These are phyloP conservation scores for Saccharomycopsis oosterbeekiorum DNA, from an alignment of 805 yeast genomes.

Conservation along the genomic window DNA sequence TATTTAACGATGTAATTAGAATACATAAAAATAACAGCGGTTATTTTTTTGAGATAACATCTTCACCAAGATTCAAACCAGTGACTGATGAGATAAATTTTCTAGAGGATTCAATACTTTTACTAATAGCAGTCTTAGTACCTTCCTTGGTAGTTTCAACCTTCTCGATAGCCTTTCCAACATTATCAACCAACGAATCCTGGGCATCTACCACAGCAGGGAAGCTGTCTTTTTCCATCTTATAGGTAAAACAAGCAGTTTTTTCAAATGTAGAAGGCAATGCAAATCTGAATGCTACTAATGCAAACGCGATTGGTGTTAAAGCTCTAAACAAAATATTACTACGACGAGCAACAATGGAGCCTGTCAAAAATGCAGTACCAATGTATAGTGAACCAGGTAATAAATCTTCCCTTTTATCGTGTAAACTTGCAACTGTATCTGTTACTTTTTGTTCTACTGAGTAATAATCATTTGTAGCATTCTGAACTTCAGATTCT, in stretches of 20 bases:
- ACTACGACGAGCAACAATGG: slow-evolving; percentile 61
- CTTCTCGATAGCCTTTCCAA: slow-evolving; percentile 34
- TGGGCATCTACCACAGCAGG: slow-evolving; percentile 63
- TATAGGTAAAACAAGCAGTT: slow-evolving; percentile 47
- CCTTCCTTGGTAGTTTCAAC: slow-evolving; percentile 35
- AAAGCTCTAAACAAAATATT: slow-evolving; percentile 43
- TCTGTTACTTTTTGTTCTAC: slow-evolving; percentile 55
- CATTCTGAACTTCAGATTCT: slow-evolving; percentile 34
- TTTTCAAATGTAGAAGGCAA: slow-evolving; percentile 65
- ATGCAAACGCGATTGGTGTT: slow-evolving; percentile 52
- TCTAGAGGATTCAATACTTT: slow-evolving; percentile 31
- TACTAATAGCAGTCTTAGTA: slow-evolving; percentile 30
- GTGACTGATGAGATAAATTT: slow-evolving; percentile 42
- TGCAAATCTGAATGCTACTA: slow-evolving; percentile 55
- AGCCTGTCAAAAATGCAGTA: slow-evolving; percentile 63
- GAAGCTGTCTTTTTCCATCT: slow-evolving; percentile 45
- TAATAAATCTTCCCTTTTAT: slow-evolving; percentile 54
- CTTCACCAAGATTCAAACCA: slow-evolving; percentile 61
- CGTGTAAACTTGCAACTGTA: slow-evolving; percentile 55
- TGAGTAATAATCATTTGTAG: slow-evolving; percentile 40
- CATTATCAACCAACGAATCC: slow-evolving; percentile 34
- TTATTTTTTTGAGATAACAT: slow-evolving; percentile 37
- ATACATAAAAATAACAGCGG: not conserved
- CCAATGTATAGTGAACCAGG: slow-evolving; percentile 63
- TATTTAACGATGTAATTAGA: too few relatives aligned